Evolutionary conservation across 1,284 basidiomycete genomes (phyloP).

Genomic region (Rhodotorula sp.): DNA sequence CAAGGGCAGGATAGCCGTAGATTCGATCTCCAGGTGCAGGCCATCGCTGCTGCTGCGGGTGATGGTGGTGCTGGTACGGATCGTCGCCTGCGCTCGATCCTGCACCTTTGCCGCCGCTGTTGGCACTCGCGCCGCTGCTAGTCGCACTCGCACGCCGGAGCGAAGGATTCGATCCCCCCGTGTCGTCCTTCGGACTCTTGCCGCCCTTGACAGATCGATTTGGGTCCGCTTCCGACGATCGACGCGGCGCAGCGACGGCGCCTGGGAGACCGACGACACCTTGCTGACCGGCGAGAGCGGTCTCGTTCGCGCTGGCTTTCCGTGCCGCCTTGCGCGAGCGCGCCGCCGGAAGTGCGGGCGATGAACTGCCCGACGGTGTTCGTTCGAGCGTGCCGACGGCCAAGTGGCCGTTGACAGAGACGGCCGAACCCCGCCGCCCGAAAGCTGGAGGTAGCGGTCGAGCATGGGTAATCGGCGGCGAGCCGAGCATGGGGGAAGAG

Average conservation of each 20-base stretch:
- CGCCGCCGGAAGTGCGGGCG: not conserved
- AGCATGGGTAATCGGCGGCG: not conserved
- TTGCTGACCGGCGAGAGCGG: not conserved
- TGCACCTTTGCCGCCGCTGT: not conserved
- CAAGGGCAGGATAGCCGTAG: not conserved
- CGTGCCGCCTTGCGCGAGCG: not conserved
- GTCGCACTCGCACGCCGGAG: not conserved
- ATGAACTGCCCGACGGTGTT: too few species aligned
- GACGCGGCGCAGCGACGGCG: not conserved
- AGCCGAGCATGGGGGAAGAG: not conserved
- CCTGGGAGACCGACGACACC: not conserved
- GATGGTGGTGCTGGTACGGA: too few species aligned
- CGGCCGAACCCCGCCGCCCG: too few species aligned
- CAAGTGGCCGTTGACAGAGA: not conserved
- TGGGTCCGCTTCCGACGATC: constrained; percentile 3
- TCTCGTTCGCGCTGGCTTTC: not conserved
- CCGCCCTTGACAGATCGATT: not conserved
- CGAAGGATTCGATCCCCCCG: too few species aligned
- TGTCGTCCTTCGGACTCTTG: not conserved
- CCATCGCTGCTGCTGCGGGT: too few species aligned
- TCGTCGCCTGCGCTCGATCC: not conserved
- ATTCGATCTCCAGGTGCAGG: too few species aligned
- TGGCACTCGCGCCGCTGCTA: not conserved
- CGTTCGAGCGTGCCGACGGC: not conserved
- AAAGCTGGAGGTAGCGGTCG: not conserved